phyloP scores from a whole-genome alignment of 768 basidiomycete species.

The Lactifluus subvellereus region DNA sequence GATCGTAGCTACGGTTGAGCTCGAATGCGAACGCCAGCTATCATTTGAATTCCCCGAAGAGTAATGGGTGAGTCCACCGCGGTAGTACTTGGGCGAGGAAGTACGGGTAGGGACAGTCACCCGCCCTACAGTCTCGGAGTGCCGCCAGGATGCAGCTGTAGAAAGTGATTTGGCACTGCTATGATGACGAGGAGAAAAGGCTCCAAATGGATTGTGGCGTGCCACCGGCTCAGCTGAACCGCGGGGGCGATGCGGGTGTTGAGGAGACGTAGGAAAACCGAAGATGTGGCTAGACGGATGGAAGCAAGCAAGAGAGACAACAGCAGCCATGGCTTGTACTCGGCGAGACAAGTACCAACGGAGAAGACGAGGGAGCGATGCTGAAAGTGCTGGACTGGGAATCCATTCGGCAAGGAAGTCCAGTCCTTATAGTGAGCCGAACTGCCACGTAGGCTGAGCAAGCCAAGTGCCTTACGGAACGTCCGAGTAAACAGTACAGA shows the following conservation, averaged over 20 bases:
- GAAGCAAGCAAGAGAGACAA: not conserved
- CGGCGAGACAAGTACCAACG: not conserved
- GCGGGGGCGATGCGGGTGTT: not conserved
- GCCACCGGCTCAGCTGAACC: not conserved
- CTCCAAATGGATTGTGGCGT: slow-evolving; percentile 9
- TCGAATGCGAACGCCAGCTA: slow-evolving; percentile 2
- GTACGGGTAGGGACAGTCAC: not conserved
- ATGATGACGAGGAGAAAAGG: slow-evolving; percentile 13
- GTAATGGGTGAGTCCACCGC: not conserved
- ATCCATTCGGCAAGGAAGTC: not conserved
- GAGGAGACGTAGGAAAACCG: not conserved
- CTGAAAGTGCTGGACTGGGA: not conserved
- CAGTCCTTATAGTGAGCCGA: slow-evolving; percentile 1
- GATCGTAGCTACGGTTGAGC: not conserved
- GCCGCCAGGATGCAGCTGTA: slow-evolving; percentile 15
- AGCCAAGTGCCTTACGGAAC: not conserved
- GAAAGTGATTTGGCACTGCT: not conserved
- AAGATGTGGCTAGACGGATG: slow-evolving; percentile 9
- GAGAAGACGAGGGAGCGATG: not conserved
- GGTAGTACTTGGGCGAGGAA: not conserved
- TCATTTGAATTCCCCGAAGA: not conserved
- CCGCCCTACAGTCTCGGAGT: not conserved
- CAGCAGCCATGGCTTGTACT: slow-evolving; percentile 14
- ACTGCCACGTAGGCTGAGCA: slow-evolving; percentile 2
- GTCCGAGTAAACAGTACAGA: not conserved